phyloP scores from a whole-genome alignment of 2,329 filamentous ascomycete species.

The Blastomyces emzantsi region DNA sequence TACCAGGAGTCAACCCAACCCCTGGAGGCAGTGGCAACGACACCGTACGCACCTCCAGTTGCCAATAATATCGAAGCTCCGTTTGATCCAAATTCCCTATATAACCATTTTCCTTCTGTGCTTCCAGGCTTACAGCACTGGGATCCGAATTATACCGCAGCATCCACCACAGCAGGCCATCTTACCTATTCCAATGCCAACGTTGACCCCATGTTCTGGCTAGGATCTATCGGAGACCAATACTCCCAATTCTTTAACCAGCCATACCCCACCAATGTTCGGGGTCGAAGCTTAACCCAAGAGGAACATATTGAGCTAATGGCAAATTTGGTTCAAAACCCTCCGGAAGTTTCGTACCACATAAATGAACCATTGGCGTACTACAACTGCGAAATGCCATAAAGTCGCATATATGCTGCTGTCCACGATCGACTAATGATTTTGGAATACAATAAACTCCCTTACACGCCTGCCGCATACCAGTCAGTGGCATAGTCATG shows the following conservation, averaged over 20 bases:
- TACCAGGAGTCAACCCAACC: not conserved
- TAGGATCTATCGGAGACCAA: constrained; percentile 37
- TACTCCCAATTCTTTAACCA: constrained; percentile 42
- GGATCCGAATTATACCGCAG: constrained; percentile 34
- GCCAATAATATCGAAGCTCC: constrained; percentile 21
- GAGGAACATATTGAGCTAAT: constrained; percentile 77
- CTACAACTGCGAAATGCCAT: constrained; percentile 28
- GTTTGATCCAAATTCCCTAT: constrained; percentile 32
- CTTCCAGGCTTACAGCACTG: constrained; percentile 34
- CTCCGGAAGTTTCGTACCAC: constrained; percentile 38
- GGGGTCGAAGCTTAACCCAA: constrained; percentile 61
- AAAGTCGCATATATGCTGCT: not conserved
- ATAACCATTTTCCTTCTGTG: constrained; percentile 34
- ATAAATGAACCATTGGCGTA: constrained; percentile 34
- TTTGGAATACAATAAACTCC: not conserved
- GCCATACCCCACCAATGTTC: constrained; percentile 40
- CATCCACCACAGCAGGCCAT: constrained; percentile 30
- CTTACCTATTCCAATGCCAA: constrained; percentile 29
- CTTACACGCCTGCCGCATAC: not conserved
- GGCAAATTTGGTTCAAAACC: constrained; percentile 60
- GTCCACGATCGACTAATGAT: not conserved
- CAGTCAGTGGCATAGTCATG: not conserved
- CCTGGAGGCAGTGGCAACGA: not conserved
- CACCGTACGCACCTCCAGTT: not conserved
- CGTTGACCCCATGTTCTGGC: constrained; percentile 36